Base-by-base conservation (phyloP, 192 early-diverging fungal genomes). In the Linnemannia exigua region DNA sequence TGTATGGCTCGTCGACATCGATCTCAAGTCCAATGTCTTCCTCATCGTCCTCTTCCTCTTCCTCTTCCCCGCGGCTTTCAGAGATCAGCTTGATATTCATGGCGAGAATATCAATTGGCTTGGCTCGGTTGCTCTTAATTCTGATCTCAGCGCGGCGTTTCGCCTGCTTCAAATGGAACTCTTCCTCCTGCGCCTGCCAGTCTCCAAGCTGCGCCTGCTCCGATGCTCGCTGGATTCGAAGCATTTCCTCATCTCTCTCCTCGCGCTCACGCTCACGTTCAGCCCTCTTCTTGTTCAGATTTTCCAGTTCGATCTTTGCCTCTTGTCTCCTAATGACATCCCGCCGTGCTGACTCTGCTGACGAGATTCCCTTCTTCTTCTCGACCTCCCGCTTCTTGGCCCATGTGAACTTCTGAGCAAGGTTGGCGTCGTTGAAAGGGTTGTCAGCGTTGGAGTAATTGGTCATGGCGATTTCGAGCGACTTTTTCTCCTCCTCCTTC, bases 161-260 rank as follows among this genome's bases (percentile, higher is more conserved):
- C 1, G 97, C 96, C 89, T 99, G 98, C 79, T 94, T 85, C 77
- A 98, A 87, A 88, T 98, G 96, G 78, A 99, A 99, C 85, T 91
- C 95, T 78, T 98, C 97, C 74, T 99, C 98, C 44, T 95, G 92
- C 0, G 92, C 90, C 87, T 97, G 95, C 98, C 98, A 99, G 84
- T 99, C 98, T n/a, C 98, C 98, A 76, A 98, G 90, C 58, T 95
- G 94, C 25, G 93, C 95, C 67, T 93, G 91, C 83, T 99, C 98
- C 50, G 94, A 90, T 72, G 98, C 97, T 3, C 97, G 89, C 74
- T 97, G 95, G 28, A 87, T 87, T 36, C 95, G 91, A 22, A 88
- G 82, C 78, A 91, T 84, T 72, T 98, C 97, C 76, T 97, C 93
- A 70, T 99, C 97, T 11, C 97, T 87, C 74, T 95, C 88, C 71